These are phyloP conservation scores for Ramaria sp. DNA, from an alignment of 768 basidiomycete species.

Conservation along the genomic window DNA sequence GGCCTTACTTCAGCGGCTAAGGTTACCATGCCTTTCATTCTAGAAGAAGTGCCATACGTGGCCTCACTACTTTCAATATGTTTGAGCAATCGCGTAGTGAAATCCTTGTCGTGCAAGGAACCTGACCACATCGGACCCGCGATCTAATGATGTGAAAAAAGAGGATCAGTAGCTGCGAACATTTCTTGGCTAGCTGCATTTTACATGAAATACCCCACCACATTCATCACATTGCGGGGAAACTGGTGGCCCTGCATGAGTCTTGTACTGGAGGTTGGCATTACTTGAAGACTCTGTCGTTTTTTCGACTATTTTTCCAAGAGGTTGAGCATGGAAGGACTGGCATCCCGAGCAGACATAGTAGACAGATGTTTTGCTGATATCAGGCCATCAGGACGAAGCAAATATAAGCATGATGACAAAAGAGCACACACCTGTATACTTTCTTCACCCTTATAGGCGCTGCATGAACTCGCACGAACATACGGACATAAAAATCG, in stretches of 20 bases:
- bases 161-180: neutral
- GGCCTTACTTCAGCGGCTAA: slow-evolving; percentile 74
- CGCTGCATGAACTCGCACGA: slow-evolving; percentile 64
- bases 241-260: slow-evolving; percentile 56
- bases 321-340: slow-evolving; percentile 68
- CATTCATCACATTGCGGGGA: slow-evolving; percentile 73
- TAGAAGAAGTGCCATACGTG: slow-evolving; percentile 62
- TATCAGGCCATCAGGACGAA: slow-evolving; percentile 8
- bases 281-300: slow-evolving; percentile 43
- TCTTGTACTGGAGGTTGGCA: slow-evolving; percentile 60
- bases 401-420: neutral
- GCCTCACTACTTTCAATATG: slow-evolving; percentile 54
- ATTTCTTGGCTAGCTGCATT: neutral
- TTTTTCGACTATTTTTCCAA: slow-evolving; percentile 65
- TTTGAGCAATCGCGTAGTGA: slow-evolving; percentile 61
- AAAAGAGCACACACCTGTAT: slow-evolving; percentile 48
- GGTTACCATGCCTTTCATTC: slow-evolving; percentile 95
- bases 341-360: slow-evolving; percentile 84
- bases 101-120: slow-evolving; percentile 66
- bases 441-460: slow-evolving; percentile 79
- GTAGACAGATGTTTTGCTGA: slow-evolving; percentile 75
- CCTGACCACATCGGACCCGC: slow-evolving; percentile 98
- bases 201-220: slow-evolving; percentile 61
- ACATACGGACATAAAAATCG: slow-evolving; percentile 94
- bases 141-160: slow-evolving; percentile 40